Percentiles rank a stretch among this genome's conserved stretches.
Conservation (phyloP, 1,284 basidiomycete genomes). For the Puccinia novopanici region DNA sequence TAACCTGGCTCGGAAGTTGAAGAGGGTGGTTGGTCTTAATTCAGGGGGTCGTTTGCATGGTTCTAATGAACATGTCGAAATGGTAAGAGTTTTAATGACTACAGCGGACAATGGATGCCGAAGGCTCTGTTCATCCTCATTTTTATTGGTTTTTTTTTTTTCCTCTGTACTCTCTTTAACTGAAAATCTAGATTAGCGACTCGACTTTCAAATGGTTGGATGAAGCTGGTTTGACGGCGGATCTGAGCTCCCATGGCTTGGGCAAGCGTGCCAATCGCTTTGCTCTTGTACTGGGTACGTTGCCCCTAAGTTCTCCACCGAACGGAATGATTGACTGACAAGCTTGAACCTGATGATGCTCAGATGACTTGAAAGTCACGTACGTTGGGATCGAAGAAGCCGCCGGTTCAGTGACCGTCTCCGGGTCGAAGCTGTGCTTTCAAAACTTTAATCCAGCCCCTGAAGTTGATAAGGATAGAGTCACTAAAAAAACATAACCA, state of each 20-base stretch:
- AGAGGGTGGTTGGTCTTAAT: neutral
- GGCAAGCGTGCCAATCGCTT: conserved; percentile 35
- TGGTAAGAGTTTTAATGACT: conserved; percentile 16
- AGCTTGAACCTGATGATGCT: neutral
- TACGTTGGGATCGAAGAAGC: conserved; percentile 31
- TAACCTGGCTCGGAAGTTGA: neutral
- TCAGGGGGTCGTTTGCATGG: conserved; percentile 39
- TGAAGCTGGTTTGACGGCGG: conserved; percentile 36
- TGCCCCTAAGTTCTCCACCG: neutral
- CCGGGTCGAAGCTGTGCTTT: conserved; percentile 37
- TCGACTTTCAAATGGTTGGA: conserved; percentile 41
- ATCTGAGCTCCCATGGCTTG: conserved; percentile 31
- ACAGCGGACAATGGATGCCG: neutral
- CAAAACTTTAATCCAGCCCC: conserved; percentile 24
- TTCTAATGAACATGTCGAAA: conserved; percentile 38
- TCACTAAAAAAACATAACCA: neutral
- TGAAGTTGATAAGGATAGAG: neutral
- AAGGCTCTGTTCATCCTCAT: neutral
- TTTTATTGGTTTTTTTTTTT: neutral
- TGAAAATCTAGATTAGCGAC: conserved; percentile 35
- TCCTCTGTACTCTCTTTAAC: neutral
- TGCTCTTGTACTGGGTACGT: conserved; percentile 34
- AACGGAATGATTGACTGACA: neutral
- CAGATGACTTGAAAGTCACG: conserved; percentile 47
- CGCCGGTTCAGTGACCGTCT: conserved; percentile 36